Conservation (phyloP, 371 early-diverging fungal species). For the Fennellomyces sp. region DNA sequence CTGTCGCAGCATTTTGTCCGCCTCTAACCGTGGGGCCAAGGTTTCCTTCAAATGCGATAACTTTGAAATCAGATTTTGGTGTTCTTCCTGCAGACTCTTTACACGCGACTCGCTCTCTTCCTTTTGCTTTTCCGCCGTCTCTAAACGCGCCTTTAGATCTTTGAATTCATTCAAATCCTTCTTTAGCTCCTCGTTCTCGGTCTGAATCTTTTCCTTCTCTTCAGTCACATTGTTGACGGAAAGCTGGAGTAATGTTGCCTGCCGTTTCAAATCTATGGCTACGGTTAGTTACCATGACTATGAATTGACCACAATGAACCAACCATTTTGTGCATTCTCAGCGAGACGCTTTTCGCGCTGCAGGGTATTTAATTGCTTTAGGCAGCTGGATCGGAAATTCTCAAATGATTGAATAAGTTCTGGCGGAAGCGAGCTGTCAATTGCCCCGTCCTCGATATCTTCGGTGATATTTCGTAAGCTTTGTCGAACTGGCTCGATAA, state of each 20-base stretch:
- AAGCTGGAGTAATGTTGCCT: slow-evolving; percentile 42
- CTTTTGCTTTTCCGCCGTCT: slow-evolving; percentile 18
- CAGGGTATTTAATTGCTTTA: slow-evolving; percentile 2
- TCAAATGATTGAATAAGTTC: slow-evolving; percentile 29
- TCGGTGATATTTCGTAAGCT: slow-evolving; percentile 24
- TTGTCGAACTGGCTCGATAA: slow-evolving; percentile 11
- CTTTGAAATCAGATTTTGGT: slow-evolving; percentile 36
- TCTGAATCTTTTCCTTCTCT: slow-evolving; percentile 34
- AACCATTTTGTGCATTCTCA: slow-evolving; percentile 6
- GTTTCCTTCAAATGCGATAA: slow-evolving; percentile 45
- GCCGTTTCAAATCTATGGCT: slow-evolving; percentile 37
- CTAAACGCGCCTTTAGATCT: slow-evolving; percentile 3
- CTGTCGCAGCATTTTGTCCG: slow-evolving; percentile 42
- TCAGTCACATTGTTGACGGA: slow-evolving; percentile 35
- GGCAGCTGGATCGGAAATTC: slow-evolving; percentile 25
- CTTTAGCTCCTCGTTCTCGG: slow-evolving; percentile 35
- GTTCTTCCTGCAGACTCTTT: slow-evolving; percentile 43
- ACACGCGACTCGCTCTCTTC: slow-evolving; percentile 21
- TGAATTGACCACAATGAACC: neutral
- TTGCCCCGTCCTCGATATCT: slow-evolving; percentile 29
- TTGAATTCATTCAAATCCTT: slow-evolving; percentile 6
- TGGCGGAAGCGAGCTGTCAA: slow-evolving; percentile 35
- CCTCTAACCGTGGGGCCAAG: slow-evolving; percentile 42
- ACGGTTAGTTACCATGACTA: neutral
- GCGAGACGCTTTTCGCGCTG: slow-evolving; percentile 2